Evolutionary conservation across 139 green algal genomes (phyloP).

Genomic region (Prasinococcaceae sp.): DNA sequence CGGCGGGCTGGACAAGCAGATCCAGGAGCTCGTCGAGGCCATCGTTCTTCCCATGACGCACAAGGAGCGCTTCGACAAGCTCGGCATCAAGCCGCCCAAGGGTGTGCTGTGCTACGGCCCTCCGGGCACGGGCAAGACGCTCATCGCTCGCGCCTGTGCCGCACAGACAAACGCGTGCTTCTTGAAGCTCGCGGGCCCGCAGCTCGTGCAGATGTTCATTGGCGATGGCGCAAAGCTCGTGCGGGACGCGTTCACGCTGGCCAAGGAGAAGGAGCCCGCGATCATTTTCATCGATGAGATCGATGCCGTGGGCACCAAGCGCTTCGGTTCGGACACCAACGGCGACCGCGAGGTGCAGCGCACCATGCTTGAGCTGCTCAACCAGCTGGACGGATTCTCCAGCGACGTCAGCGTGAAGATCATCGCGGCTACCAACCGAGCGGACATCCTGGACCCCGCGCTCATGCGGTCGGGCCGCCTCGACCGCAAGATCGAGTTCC

Average conservation of each 20-base stretch:
- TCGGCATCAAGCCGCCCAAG: constrained; percentile 94
- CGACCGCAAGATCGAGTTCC: constrained; percentile 99
- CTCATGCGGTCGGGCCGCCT: constrained; percentile 88
- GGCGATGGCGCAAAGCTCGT: constrained; percentile 97
- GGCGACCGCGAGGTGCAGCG: constrained; percentile 94
- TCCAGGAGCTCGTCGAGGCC: constrained; percentile 91
- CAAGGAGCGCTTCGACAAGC: constrained; percentile 72
- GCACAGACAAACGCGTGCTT: constrained; percentile 97
- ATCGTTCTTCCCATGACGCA: constrained; percentile 98
- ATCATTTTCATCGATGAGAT: constrained; percentile 99
- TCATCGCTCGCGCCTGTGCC: constrained; percentile 81
- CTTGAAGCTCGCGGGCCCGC: constrained; percentile 93
- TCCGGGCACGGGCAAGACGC: constrained; percentile 88
- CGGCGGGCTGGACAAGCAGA: constrained; percentile 91
- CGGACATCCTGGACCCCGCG: constrained; percentile 95
- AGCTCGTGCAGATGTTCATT: constrained; percentile 97
- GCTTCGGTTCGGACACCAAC: constrained; percentile 79
- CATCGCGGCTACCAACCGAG: constrained; percentile 94
- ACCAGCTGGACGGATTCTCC: constrained; percentile 90
- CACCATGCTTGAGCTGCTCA: constrained; percentile 96
- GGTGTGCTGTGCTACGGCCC: constrained; percentile 81
- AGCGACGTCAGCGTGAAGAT: constrained; percentile 81
- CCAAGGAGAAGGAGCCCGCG: constrained; percentile 93
- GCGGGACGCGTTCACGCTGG: constrained; percentile 88
- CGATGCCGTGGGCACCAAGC: constrained; percentile 86